These are phyloP conservation scores for Aeschynomene evenia DNA, from an alignment of 306 rosid species.

Conservation along the genomic window DNA sequence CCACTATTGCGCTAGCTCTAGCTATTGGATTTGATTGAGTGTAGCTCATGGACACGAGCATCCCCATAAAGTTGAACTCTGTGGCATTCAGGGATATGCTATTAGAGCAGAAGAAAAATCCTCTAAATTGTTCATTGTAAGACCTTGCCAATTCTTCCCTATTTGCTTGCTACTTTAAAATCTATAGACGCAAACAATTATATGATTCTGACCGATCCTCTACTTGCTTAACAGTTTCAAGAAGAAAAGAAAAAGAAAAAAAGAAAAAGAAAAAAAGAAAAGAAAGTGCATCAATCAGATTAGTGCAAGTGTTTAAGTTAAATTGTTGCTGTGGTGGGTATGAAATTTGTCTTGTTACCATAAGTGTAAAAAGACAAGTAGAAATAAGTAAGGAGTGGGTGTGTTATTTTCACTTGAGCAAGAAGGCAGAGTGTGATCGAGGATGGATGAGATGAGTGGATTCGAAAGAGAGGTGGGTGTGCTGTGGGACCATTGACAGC, in stretches of 20 bases:
- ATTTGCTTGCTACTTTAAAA: not conserved
- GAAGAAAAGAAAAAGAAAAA: too few relatives aligned
- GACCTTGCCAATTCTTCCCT: not conserved
- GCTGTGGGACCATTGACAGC: conserved; percentile 13
- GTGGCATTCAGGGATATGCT: not conserved
- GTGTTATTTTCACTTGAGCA: not conserved
- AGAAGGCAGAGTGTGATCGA: not conserved
- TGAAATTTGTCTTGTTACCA: too few relatives aligned
- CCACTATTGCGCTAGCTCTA: not conserved
- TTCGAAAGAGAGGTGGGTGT: conserved; percentile 20
- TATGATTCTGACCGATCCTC: not conserved
- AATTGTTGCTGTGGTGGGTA: too few relatives aligned
- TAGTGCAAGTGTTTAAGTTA: too few relatives aligned
- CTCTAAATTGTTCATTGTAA: not conserved
- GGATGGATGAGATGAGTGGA: not conserved
- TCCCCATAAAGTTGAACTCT: not conserved
- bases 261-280: too few relatives aligned
- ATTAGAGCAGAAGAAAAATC: not conserved
- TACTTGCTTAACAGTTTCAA: too few relatives aligned
- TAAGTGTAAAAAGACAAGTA: too few relatives aligned
- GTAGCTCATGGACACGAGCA: not conserved
- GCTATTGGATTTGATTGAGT: not conserved
- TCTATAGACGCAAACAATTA: not conserved
- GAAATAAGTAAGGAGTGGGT: not conserved
- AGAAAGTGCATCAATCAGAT: too few relatives aligned